These are phyloP conservation scores for Vachellia collinsii DNA, from an alignment of 306 rosid genomes.

Conservation along the genomic window DNA sequence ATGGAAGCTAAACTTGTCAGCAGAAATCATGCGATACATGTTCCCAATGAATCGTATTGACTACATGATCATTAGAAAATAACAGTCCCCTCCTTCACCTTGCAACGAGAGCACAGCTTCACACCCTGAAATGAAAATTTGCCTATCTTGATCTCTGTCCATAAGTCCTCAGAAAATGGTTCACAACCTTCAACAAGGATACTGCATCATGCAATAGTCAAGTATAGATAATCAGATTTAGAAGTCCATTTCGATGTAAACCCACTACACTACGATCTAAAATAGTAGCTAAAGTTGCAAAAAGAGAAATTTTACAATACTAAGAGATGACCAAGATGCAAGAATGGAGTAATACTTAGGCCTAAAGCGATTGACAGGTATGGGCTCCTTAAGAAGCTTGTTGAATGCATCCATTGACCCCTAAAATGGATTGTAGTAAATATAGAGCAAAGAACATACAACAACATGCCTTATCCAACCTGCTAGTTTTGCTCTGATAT, in stretches of 20 bases:
- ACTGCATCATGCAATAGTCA: slow-evolving; percentile 47
- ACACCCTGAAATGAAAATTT: slow-evolving; percentile 70
- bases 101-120: slow-evolving; percentile 83
- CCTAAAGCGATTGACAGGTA: slow-evolving; percentile 81
- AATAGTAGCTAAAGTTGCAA: slow-evolving; percentile 12
- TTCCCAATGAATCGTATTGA: slow-evolving; percentile 12
- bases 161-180: slow-evolving; percentile 85
- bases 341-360: slow-evolving; percentile 62
- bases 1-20: slow-evolving; percentile 25
- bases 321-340: slow-evolving; percentile 20
- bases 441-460: slow-evolving; percentile 18
- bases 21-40: slow-evolving; percentile 7
- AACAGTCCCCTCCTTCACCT: slow-evolving; percentile 55
- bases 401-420: slow-evolving; percentile 78
- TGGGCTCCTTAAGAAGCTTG: slow-evolving; percentile 60
- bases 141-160: slow-evolving; percentile 73
- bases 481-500: background rate
- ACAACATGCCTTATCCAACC: too few relatives aligned
- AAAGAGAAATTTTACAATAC: slow-evolving; percentile 1
- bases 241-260: slow-evolving; percentile 16
- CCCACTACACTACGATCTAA: slow-evolving; percentile 3
- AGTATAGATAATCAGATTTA: slow-evolving; percentile 17
- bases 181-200: slow-evolving; percentile 76
- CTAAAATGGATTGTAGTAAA: slow-evolving; percentile 53
- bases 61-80: slow-evolving; percentile 6